Conservation (phyloP, 2,329 filamentous ascomycete species). For the Ascosphaera pollenicola region DNA sequence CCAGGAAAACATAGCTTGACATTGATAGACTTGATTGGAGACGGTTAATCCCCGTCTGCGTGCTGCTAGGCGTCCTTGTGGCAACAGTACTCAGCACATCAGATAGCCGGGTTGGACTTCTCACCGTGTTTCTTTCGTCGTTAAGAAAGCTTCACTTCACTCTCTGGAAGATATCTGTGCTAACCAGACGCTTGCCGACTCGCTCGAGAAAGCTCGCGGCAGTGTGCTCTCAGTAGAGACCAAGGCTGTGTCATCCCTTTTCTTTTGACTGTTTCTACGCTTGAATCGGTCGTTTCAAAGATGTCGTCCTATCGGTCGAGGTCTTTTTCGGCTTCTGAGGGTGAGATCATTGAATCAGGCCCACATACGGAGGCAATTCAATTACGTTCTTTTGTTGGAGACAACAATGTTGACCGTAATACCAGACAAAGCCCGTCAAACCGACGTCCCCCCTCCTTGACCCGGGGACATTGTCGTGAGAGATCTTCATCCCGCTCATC, state of each 20-base stretch:
- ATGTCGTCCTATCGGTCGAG: constrained; percentile 28
- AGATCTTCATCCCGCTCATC: constrained; percentile 27
- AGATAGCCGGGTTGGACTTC: constrained; percentile 9
- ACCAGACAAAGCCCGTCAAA: constrained; percentile 42
- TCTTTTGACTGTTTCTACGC: too few relatives aligned
- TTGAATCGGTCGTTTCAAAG: constrained; percentile 8
- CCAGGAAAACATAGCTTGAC: too few relatives aligned
- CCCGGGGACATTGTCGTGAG: constrained; percentile 37
- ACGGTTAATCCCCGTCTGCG: too few relatives aligned
- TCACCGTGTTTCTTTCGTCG: too few relatives aligned
- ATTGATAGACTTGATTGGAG: too few relatives aligned
- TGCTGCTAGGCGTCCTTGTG: too few relatives aligned
- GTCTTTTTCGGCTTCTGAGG: constrained; percentile 48
- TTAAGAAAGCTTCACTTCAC: too few relatives aligned
- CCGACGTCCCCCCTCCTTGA: constrained; percentile 25
- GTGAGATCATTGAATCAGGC: constrained; percentile 61
- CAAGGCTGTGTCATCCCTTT: too few relatives aligned
- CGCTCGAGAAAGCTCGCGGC: too few relatives aligned
- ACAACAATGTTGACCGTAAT: constrained; percentile 77
- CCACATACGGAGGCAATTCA: constrained; percentile 66
- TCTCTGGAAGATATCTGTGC: constrained; percentile 8
- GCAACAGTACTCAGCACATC: too few relatives aligned
- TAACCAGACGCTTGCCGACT: constrained; percentile 13
- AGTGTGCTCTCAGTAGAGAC: too few relatives aligned
- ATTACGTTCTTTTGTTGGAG: constrained; percentile 49